Percentiles rank a stretch among this genome's conserved stretches.
Evolutionary conservation across 2,329 filamentous ascomycete species (phyloP).

Genomic region (Claviceps pazoutovae): DNA sequence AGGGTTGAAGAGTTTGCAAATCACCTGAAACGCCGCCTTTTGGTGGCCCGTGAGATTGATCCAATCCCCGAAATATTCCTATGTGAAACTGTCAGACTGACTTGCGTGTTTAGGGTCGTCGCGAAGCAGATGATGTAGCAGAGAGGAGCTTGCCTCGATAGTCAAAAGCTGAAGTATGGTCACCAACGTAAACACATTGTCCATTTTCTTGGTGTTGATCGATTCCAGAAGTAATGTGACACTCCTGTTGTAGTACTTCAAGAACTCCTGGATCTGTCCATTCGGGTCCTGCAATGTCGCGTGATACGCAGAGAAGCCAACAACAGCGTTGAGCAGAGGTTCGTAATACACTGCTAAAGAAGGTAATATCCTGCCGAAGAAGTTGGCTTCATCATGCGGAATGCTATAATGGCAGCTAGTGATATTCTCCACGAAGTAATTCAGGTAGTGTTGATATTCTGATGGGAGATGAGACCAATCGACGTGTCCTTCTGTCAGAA

Average conservation of each 20-base stretch:
- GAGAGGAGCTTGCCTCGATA: constrained; percentile 56
- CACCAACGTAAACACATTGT: constrained; percentile 60
- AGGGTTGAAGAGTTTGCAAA: constrained; percentile 65
- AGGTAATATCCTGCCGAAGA: constrained; percentile 59
- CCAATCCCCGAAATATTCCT: constrained; percentile 96
- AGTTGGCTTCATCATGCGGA: constrained; percentile 54
- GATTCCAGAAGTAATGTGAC: constrained; percentile 62
- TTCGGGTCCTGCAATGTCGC: constrained; percentile 55
- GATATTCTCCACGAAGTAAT: constrained; percentile 65
- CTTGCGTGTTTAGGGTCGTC: neutral
- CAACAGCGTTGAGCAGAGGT: constrained; percentile 70
- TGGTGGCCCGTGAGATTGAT: constrained; percentile 87
- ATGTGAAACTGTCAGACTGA: constrained; percentile 2
- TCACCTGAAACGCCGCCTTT: constrained; percentile 70
- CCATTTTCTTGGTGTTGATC: constrained; percentile 55
- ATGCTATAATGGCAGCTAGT: constrained; percentile 74
- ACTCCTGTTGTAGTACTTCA: constrained; percentile 82
- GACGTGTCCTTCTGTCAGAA: constrained; percentile 14
- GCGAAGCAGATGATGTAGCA: neutral
- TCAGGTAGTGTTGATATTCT: constrained; percentile 65
- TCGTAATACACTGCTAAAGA: constrained; percentile 61
- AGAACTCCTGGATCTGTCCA: constrained; percentile 65
- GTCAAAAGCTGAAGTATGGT: constrained; percentile 86
- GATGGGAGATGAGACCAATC: constrained; percentile 47
- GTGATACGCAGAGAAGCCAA: constrained; percentile 82